Evolutionary conservation across 768 basidiomycete species (phyloP).

Genomic region (Boletellus emodensis): DNA sequence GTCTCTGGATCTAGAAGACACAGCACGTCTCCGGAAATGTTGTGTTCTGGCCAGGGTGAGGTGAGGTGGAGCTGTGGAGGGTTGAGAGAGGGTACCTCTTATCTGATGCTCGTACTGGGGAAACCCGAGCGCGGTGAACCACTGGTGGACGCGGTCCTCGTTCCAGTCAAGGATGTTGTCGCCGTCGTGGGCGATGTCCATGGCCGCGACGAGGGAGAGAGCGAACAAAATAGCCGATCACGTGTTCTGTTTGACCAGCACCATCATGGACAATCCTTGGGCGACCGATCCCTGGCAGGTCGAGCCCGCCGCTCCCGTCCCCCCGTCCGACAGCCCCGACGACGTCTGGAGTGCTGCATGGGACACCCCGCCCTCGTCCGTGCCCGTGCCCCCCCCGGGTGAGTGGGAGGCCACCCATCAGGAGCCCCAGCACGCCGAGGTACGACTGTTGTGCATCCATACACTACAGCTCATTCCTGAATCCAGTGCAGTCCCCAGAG

Average conservation of each 20-base stretch:
- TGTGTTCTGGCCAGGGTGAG: conserved; percentile 59
- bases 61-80: conserved; percentile 4
- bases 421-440: conserved; percentile 58
- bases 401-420: conserved; percentile 66
- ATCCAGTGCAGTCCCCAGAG: conserved; percentile 58
- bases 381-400: conserved; percentile 33
- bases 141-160: conserved; percentile 74
- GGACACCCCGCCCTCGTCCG: conserved; percentile 25
- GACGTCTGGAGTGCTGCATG: conserved; percentile 43
- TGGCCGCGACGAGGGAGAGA: conserved; percentile 11
- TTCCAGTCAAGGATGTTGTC: conserved; percentile 59
- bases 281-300: conserved; percentile 37
- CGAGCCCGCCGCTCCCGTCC: not conserved
- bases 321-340: not conserved
- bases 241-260: conserved; percentile 11
- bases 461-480: conserved; percentile 17
- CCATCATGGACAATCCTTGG: conserved; percentile 72
- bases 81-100: conserved; percentile 46
- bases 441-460: conserved; percentile 36
- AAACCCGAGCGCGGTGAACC: conserved; percentile 73
- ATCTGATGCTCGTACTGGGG: conserved; percentile 83
- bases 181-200: conserved; percentile 28
- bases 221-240: conserved; percentile 14
- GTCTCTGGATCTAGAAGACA: conserved; percentile 78
- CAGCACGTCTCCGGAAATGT: conserved; percentile 87